Percentiles rank a stretch among this genome's conserved stretches.
Evolutionary conservation across 106 monocot species (phyloP).

Genomic region (Agapanthus africanus): DNA sequence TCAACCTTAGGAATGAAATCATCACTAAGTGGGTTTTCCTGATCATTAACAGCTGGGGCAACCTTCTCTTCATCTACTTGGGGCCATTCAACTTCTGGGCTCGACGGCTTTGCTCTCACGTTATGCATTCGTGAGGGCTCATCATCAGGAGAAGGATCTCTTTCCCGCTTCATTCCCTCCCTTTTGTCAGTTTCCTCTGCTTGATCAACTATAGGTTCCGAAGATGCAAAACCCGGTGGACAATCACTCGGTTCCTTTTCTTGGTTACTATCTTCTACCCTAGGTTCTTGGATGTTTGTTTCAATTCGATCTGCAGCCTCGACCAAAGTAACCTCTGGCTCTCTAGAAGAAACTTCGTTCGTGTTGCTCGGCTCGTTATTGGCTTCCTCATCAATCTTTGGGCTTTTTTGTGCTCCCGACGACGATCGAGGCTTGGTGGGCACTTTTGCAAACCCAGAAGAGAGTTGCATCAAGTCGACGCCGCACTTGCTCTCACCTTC

Average conservation of each 20-base stretch:
- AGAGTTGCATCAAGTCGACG: constrained; percentile 33
- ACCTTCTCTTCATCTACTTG: constrained; percentile 31
- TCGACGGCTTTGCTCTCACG: constrained; percentile 8
- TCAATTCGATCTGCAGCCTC: constrained; percentile 6
- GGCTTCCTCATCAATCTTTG: constrained; percentile 10
- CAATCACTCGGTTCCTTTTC: constrained; percentile 13
- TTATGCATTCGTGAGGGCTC: constrained; percentile 10
- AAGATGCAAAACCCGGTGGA: constrained; percentile 7
- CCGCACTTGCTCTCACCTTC: constrained; percentile 6
- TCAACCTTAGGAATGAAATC: constrained; percentile 24
- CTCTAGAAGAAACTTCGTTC: not conserved
- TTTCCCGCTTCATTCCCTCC: constrained; percentile 6
- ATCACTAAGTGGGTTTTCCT: constrained; percentile 18
- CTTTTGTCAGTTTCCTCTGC: constrained; percentile 12
- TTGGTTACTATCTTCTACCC: constrained; percentile 10
- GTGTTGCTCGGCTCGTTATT: constrained; percentile 4
- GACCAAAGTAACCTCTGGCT: constrained; percentile 6
- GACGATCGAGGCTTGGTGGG: constrained; percentile 66
- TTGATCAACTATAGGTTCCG: constrained; percentile 9
- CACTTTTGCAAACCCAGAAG: constrained; percentile 41
- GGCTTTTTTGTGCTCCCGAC: constrained; percentile 27
- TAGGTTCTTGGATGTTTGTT: not conserved
- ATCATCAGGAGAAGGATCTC: constrained; percentile 10
- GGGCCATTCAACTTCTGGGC: constrained; percentile 5
- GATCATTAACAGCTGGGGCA: constrained; percentile 10